Base-by-base conservation (phyloP, 805 yeast species). In the Candida oleophila region DNA sequence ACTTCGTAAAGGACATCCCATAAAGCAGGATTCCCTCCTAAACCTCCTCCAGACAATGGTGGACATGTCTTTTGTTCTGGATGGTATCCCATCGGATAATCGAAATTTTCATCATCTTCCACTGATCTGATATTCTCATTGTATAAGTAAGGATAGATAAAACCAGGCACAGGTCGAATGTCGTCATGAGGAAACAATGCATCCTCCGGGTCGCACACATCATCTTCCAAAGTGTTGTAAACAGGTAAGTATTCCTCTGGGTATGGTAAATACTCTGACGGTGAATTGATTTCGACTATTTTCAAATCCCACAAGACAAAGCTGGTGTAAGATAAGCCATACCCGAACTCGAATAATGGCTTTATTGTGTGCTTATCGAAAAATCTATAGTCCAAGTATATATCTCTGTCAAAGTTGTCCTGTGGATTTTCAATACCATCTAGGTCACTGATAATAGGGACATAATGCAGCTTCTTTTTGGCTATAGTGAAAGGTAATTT, bases 401-500 rank as follows among this genome's bases (percentile, higher is more conserved):
- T 62, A 43, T 76, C 82, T 19, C 77, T 68, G 48, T 76, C 75
- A 48, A 74, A 71, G 42, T 63, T 64, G 55, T 71, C 76, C 54
- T 74, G 77, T 3, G 77, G 77, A 28, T 58, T 60, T 14, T 41
- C 46, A 2, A 55, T 54, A 1, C 56, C 64, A 36, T 54, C 57
- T 36, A 59, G 60, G 32, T 62, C 68, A 41, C 70, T 74, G 45
- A 77, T 53, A 9, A 78, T 64, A 19, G 77, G 76, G 21, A 75
- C 77, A 51, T 81, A 71, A 45, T 68, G 72, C 59, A 58, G 71
- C 30, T 64, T 65, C 49, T 77, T 74, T 55, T 73, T 76, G 11
- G 87, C 85, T 51, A 82, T 73, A 3, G 87, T 80, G 55, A 82
- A 81, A 1, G 88, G 86, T 32, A 83, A 66, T 49, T 76, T 72